These are phyloP conservation scores for Pulveroboletus ravenelii DNA, from an alignment of 768 basidiomycete species.

Conservation along the genomic window DNA sequence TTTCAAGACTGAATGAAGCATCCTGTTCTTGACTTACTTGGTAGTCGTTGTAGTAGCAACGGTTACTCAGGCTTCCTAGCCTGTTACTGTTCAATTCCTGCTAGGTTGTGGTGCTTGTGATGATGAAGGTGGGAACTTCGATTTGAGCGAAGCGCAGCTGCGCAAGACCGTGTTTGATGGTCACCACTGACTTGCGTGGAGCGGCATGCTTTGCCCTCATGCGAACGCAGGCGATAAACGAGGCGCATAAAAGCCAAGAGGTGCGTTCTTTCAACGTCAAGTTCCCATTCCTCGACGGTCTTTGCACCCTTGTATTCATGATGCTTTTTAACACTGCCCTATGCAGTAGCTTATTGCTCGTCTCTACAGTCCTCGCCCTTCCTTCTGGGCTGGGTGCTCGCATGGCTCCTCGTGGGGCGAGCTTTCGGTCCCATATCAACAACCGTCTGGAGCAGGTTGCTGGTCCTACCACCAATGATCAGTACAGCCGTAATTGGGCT, in stretches of 20 bases:
- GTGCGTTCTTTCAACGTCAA: background rate
- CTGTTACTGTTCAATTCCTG: too few relatives aligned
- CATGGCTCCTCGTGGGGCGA: background rate
- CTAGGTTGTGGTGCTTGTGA: too few relatives aligned
- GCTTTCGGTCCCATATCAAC: background rate
- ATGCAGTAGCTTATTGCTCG: background rate
- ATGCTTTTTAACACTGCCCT: background rate
- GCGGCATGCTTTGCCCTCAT: background rate
- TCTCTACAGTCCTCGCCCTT: background rate
- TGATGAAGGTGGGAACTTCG: background rate
- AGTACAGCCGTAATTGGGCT: slow-evolving; percentile 9
- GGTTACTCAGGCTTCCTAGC: too few relatives aligned
- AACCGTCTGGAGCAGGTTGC: background rate
- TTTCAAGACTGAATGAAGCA: too few relatives aligned
- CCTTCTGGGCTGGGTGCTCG: background rate
- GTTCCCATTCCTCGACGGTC: background rate
- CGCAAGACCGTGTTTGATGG: background rate
- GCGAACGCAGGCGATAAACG: background rate
- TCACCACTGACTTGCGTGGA: background rate
- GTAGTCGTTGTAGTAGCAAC: too few relatives aligned
- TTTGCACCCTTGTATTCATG: background rate
- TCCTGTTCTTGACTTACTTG: too few relatives aligned
- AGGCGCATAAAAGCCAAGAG: background rate
- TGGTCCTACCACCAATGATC: background rate
- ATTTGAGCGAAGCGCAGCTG: background rate